phyloP scores from a whole-genome alignment of 2,329 filamentous ascomycete species.

The Juglanconis juglandina region DNA sequence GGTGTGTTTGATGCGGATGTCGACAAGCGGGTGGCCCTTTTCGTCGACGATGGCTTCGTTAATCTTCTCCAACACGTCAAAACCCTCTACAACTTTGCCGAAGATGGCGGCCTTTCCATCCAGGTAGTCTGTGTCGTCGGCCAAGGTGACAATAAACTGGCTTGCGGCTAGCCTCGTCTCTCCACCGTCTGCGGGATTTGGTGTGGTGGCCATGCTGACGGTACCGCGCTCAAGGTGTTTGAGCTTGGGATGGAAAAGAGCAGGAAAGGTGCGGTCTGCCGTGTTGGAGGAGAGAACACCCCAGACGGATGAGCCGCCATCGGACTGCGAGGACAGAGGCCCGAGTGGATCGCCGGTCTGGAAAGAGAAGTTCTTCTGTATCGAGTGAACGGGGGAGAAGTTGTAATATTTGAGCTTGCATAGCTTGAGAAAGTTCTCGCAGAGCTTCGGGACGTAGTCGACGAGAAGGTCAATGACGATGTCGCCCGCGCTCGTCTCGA shows the following conservation, averaged over 20 bases:
- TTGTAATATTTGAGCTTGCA: constrained; percentile 99
- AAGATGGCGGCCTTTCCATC: constrained; percentile 95
- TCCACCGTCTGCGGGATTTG: constrained; percentile 64
- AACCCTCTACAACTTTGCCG: constrained; percentile 91
- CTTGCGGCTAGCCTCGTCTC: constrained; percentile 81
- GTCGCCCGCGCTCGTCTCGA: constrained; percentile 91
- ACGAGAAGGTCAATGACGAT: constrained; percentile 91
- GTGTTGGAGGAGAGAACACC: constrained; percentile 66
- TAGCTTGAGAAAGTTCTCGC: constrained; percentile 97
- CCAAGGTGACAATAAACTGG: constrained; percentile 91
- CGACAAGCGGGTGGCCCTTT: constrained; percentile 81
- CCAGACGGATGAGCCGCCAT: constrained; percentile 94
- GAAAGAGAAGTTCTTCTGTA: constrained; percentile 94
- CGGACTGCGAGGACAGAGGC: constrained; percentile 76
- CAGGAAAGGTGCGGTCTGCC: constrained; percentile 72
- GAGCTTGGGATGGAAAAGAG: constrained; percentile 80
- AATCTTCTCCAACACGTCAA: constrained; percentile 90
- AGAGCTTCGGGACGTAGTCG: constrained; percentile 84
- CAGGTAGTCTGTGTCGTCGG: constrained; percentile 82
- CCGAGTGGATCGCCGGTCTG: constrained; percentile 94
- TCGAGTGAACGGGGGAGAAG: constrained; percentile 84
- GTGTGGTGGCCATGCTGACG: constrained; percentile 95
- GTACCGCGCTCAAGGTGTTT: constrained; percentile 88
- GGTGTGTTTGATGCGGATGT: constrained; percentile 92
- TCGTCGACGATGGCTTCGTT: constrained; percentile 86